Conservation (phyloP, 352 stramenopile genomes). For the Thalassiosira mediterranea region DNA sequence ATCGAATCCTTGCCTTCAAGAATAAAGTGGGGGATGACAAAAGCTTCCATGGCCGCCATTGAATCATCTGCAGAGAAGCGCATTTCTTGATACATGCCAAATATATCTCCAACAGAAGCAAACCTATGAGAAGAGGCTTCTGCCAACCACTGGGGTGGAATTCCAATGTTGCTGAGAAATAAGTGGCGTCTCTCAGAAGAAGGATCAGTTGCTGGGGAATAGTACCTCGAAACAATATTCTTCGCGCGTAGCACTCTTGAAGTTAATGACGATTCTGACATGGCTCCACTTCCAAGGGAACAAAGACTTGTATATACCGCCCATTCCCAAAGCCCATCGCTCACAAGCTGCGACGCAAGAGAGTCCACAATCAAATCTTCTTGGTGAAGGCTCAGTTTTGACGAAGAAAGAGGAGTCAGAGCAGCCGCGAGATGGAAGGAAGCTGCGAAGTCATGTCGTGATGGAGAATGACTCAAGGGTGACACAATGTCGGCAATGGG, state of each 20-base stretch:
- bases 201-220: conserved; percentile 31
- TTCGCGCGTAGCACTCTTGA: conserved; percentile 53
- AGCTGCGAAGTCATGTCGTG: conserved; percentile 66
- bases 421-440: conserved; percentile 71
- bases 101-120: conserved; percentile 49
- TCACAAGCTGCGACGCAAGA: conserved; percentile 71
- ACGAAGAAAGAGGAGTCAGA: conserved; percentile 56
- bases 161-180: conserved; percentile 65
- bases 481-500: conserved; percentile 38
- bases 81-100: conserved; percentile 41
- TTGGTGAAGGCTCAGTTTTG: conserved; percentile 49
- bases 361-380: conserved; percentile 63
- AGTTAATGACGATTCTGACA: conserved; percentile 31
- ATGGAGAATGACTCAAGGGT: conserved; percentile 60
- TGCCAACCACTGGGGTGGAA: conserved; percentile 69
- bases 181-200: conserved; percentile 39
- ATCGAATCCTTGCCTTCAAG: conserved; percentile 44
- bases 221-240: conserved; percentile 61
- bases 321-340: conserved; percentile 72
- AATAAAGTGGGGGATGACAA: conserved; percentile 50
- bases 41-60: conserved; percentile 39
- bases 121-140: conserved; percentile 58
- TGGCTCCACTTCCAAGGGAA: conserved; percentile 22
- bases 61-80: conserved; percentile 34
- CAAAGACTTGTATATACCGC: conserved; percentile 77